phyloP scores from a whole-genome alignment of 441 rosid genomes.

The Theobroma grandiflorum region DNA sequence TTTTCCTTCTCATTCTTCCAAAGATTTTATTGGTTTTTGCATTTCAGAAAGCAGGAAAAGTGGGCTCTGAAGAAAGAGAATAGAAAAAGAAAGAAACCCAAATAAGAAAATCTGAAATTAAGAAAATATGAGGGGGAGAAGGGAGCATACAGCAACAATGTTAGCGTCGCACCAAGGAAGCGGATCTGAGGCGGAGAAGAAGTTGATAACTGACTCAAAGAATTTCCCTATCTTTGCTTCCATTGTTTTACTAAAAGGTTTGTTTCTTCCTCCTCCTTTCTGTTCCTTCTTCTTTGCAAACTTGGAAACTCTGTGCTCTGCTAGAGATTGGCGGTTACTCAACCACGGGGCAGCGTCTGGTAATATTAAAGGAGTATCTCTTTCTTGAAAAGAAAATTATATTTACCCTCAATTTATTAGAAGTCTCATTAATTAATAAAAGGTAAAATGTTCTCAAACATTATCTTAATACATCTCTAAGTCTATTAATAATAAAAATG shows the following conservation, averaged over 20 bases:
- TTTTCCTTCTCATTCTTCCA: not conserved
- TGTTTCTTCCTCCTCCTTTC: not conserved
- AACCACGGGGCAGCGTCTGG: not conserved
- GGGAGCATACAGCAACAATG: constrained; percentile 54
- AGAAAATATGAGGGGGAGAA: not conserved
- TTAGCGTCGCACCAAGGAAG: constrained; percentile 80
- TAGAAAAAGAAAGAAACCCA: not conserved
- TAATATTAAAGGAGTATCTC: too few species aligned
- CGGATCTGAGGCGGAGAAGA: constrained; percentile 67
- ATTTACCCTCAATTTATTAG: too few species aligned
- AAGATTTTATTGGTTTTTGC: not conserved
- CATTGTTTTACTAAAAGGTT: constrained; percentile 35
- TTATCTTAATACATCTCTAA: too few species aligned
- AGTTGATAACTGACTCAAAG: constrained; percentile 58
- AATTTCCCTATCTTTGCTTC: constrained; percentile 60
- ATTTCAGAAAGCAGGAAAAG: not conserved
- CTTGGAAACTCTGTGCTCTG: not conserved
- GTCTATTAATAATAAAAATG: too few species aligned
- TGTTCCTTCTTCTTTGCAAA: not conserved
- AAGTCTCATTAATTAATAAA: too few species aligned
- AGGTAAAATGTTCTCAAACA: too few species aligned
- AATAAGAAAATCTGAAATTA: constrained; percentile 1
- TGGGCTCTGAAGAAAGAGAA: not conserved
- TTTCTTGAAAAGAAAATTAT: too few species aligned
- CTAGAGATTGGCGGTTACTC: not conserved